These are phyloP conservation scores for Xylaria flabelliformis DNA, from an alignment of 495 filamentous ascomycete genomes.

Conservation along the genomic window DNA sequence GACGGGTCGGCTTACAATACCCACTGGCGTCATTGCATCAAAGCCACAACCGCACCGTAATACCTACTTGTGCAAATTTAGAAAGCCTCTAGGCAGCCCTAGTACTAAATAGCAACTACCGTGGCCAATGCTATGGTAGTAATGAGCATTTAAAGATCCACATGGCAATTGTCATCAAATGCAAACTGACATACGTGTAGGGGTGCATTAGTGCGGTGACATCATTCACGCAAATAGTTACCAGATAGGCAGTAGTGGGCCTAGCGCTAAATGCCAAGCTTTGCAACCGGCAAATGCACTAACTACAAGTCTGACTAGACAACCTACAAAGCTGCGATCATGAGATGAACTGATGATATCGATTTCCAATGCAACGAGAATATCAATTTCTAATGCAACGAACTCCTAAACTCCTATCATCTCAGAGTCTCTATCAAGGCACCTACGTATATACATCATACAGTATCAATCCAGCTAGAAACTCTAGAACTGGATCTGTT, in stretches of 20 bases:
- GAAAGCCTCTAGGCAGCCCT: not conserved
- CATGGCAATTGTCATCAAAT: not conserved
- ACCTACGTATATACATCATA: too few relatives aligned
- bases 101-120: not conserved
- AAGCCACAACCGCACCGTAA: conserved; percentile 8
- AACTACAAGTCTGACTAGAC: too few relatives aligned
- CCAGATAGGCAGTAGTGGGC: not conserved
- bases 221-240: not conserved
- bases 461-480: too few relatives aligned
- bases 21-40: conserved; percentile 13
- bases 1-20: not conserved
- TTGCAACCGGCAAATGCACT: not conserved
- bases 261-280: not conserved
- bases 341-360: too few relatives aligned
- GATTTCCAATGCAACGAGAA: too few relatives aligned
- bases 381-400: too few relatives aligned
- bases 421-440: too few relatives aligned
- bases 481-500: too few relatives aligned
- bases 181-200: not conserved
- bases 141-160: not conserved
- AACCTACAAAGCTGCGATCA: too few relatives aligned
- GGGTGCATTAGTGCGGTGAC: not conserved
- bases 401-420: too few relatives aligned
- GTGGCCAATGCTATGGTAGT: not conserved
- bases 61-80: not conserved